Conservation (phyloP, 352 stramenopile species). For the Pythium aristosporum region DNA sequence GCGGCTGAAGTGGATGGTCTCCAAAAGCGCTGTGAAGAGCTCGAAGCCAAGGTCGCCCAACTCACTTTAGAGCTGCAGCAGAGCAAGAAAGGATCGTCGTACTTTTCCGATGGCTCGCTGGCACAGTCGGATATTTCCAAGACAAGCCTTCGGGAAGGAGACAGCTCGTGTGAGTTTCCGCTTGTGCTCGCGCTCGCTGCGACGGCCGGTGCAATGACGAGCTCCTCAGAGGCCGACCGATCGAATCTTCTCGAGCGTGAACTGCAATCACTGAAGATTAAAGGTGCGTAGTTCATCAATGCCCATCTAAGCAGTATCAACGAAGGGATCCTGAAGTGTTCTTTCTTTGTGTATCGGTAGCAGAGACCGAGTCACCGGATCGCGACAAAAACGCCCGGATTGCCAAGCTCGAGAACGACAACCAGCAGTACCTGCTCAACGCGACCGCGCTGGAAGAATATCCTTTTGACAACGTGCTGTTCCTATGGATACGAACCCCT, state of each 20-base stretch:
- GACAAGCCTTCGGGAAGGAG: conserved; percentile 54
- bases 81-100: conserved; percentile 72
- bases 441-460: conserved; percentile 86
- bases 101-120: conserved; percentile 69
- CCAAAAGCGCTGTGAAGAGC: conserved; percentile 65
- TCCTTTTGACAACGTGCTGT: conserved; percentile 39
- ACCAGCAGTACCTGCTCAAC: conserved; percentile 82
- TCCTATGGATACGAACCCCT: background rate
- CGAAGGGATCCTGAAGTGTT: background rate
- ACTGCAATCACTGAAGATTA: conserved; percentile 50
- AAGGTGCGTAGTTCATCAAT: conserved; percentile 25
- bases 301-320: background rate
- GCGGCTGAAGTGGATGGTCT: conserved; percentile 50
- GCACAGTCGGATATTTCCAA: conserved; percentile 70
- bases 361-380: conserved; percentile 7
- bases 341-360: background rate
- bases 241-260: conserved; percentile 64
- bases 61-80: conserved; percentile 69
- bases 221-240: conserved; percentile 61
- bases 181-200: conserved; percentile 76
- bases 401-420: conserved; percentile 81
- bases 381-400: conserved; percentile 33
- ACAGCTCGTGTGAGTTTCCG: conserved; percentile 82
- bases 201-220: conserved; percentile 68
- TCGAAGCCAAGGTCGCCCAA: conserved; percentile 62